phyloP scores from a whole-genome alignment of 192 early-diverging fungal genomes.

The Coemansia interrupta region DNA sequence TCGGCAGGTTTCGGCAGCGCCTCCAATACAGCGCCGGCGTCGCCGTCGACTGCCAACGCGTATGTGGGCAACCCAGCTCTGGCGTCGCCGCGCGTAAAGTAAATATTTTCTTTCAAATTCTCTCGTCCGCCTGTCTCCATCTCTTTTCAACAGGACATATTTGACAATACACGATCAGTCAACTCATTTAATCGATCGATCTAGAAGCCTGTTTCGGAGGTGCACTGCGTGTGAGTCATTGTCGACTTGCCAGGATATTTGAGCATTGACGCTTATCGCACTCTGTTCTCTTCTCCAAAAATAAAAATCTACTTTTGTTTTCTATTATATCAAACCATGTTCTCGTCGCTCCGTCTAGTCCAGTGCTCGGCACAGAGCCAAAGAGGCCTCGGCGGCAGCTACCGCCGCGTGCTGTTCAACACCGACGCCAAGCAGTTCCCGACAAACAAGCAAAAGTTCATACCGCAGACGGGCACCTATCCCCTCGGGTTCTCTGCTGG shows the following conservation, averaged over 20 bases:
- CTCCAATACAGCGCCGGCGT: not conserved
- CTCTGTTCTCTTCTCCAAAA: not conserved
- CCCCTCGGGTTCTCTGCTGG: constrained; percentile 80
- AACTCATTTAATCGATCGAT: not conserved
- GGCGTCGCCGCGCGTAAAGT: constrained; percentile 37
- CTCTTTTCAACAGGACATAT: too few relatives aligned
- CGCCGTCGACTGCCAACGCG: constrained; percentile 14
- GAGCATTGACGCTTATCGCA: too few relatives aligned
- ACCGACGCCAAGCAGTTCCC: constrained; percentile 43
- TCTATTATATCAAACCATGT: constrained; percentile 7
- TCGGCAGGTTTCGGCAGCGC: not conserved
- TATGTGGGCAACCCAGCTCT: constrained; percentile 17
- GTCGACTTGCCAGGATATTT: too few relatives aligned
- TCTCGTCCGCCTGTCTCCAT: too few relatives aligned
- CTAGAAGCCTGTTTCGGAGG: too few relatives aligned
- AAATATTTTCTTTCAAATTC: not conserved
- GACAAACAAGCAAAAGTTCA: constrained; percentile 58
- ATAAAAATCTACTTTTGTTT: not conserved
- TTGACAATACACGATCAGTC: too few relatives aligned
- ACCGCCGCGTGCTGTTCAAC: constrained; percentile 17
- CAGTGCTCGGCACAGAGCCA: constrained; percentile 12
- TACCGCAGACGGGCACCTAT: constrained; percentile 75
- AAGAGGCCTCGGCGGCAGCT: not conserved
- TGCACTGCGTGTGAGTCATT: not conserved
- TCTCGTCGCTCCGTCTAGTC: constrained; percentile 16